These are phyloP conservation scores for Blastocrithidia nonstop DNA, from an alignment of 208 protist species.

Conservation along the genomic window DNA sequence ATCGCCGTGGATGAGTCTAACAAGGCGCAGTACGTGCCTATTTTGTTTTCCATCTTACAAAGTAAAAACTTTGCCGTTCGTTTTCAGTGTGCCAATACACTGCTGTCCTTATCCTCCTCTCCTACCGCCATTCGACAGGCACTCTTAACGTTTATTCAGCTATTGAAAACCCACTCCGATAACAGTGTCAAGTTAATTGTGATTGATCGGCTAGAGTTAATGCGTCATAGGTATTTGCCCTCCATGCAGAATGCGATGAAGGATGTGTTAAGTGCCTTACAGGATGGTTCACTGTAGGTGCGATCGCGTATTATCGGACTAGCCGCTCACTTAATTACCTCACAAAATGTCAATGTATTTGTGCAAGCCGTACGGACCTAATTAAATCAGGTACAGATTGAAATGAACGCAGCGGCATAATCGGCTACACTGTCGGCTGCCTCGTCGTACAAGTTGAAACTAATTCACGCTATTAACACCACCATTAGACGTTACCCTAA, in stretches of 20 bases:
- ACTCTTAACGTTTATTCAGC: slow-evolving; percentile 84
- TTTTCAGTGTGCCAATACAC: slow-evolving; percentile 90
- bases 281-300: slow-evolving; percentile 86
- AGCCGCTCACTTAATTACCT: slow-evolving; percentile 84
- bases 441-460: slow-evolving; percentile 57
- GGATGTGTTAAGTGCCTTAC: slow-evolving; percentile 91
- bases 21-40: slow-evolving; percentile 88
- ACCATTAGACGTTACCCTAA: slow-evolving; percentile 83
- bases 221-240: slow-evolving; percentile 59
- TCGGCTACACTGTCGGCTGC: slow-evolving; percentile 9
- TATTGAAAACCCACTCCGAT: slow-evolving; percentile 89
- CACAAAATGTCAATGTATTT: slow-evolving; percentile 88
- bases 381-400: slow-evolving; percentile 32
- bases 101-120: slow-evolving; percentile 90
- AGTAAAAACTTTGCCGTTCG: slow-evolving; percentile 87
- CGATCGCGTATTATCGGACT: slow-evolving; percentile 89
- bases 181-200: slow-evolving; percentile 98
- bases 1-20: slow-evolving; percentile 74
- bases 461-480: slow-evolving; percentile 89
- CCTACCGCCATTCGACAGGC: slow-evolving; percentile 91
- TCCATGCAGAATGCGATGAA: slow-evolving; percentile 90
- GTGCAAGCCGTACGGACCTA: slow-evolving; percentile 93
- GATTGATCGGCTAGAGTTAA: slow-evolving; percentile 88
- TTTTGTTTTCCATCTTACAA: slow-evolving; percentile 91
- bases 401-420: too few species aligned